phyloP scores from a whole-genome alignment of 352 stramenopile species.

The Pythium chondricola region DNA sequence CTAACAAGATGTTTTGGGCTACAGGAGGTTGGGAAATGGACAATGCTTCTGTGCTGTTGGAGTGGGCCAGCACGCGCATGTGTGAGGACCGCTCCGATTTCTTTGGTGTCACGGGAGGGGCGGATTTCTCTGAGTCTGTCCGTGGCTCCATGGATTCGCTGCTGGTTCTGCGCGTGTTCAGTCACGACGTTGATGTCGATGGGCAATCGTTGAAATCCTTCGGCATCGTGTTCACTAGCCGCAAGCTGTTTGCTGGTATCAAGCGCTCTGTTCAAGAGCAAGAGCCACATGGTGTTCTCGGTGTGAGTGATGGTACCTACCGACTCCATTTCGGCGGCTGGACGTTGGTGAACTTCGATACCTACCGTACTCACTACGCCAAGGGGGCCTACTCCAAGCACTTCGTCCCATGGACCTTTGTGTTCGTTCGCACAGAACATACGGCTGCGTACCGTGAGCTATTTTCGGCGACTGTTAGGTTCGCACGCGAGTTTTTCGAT shows the following conservation, averaged over 20 bases:
- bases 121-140: no score
- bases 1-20: no score
- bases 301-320: slow-evolving; percentile 10
- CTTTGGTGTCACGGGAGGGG: no score
- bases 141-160: no score
- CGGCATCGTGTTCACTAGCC: neutral
- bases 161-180: no score
- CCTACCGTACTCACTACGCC: slow-evolving; percentile 13
- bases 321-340: slow-evolving; percentile 21
- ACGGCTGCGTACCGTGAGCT: slow-evolving; percentile 13
- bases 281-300: slow-evolving; percentile 1
- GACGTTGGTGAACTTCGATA: slow-evolving; percentile 23
- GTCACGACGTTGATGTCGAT: no score
- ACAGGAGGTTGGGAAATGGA: no score
- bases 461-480: slow-evolving; percentile 5
- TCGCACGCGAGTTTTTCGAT: slow-evolving; percentile 7
- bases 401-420: slow-evolving; percentile 17
- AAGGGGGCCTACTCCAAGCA: slow-evolving; percentile 16
- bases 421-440: slow-evolving; percentile 21
- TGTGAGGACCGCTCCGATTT: no score
- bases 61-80: no score
- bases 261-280: neutral
- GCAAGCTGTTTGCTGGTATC: neutral
- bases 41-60: no score
- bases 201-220: neutral